Evolutionary conservation across 2,329 filamentous ascomycete species (phyloP).

Genomic region (Trichoderma pleuroti): DNA sequence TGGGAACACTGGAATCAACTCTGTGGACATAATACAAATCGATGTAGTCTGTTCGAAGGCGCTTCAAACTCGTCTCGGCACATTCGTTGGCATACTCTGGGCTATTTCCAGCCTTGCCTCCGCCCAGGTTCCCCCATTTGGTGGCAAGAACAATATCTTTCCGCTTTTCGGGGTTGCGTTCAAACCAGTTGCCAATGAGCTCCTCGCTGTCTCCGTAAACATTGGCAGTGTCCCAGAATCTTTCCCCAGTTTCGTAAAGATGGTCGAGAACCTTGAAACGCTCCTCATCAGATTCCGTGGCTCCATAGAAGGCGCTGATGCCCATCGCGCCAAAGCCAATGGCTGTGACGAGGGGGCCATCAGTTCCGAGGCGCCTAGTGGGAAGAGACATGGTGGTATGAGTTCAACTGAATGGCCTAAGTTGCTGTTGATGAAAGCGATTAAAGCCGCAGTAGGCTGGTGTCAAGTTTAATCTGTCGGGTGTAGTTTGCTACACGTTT

Average conservation of each 20-base stretch:
- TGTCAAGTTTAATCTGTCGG: not conserved
- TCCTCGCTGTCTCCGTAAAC: conserved; percentile 48
- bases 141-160: conserved; percentile 48
- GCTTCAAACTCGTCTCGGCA: conserved; percentile 38
- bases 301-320: conserved; percentile 37
- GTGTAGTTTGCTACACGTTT: not conserved
- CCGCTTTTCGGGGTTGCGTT: conserved; percentile 41
- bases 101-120: not conserved
- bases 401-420: too few species aligned
- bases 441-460: not conserved
- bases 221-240: conserved; percentile 50
- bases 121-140: conserved; percentile 31
- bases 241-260: conserved; percentile 47
- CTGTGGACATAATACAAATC: conserved; percentile 56
- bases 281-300: conserved; percentile 44
- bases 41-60: conserved; percentile 49
- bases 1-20: conserved; percentile 43
- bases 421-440: not conserved
- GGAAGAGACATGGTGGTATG: not conserved
- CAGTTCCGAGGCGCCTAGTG: conserved; percentile 41
- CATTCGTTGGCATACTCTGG: conserved; percentile 21
- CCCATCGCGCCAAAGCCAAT: conserved; percentile 56
- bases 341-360: conserved; percentile 48
- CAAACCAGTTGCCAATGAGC: conserved; percentile 50
- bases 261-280: conserved; percentile 51